Conservation (phyloP, 768 basidiomycete species). For the Tulasnella sp. region DNA sequence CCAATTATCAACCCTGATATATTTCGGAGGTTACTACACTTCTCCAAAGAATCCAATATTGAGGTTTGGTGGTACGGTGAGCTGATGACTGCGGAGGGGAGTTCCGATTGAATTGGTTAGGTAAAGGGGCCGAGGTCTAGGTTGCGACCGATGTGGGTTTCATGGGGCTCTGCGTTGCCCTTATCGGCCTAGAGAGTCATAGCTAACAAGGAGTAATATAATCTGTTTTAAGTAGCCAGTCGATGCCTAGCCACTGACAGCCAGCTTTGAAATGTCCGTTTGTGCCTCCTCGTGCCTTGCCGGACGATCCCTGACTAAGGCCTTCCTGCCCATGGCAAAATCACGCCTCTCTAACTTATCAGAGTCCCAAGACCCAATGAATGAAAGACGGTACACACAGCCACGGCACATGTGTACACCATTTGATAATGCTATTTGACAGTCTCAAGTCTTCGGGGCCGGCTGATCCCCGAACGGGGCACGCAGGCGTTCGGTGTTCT, state of each 20-base stretch:
- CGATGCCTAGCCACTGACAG: too few species aligned
- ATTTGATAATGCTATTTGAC: background rate
- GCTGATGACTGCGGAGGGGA: background rate
- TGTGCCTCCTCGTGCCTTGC: too few species aligned
- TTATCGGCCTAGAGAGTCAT: too few species aligned
- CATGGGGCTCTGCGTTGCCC: too few species aligned
- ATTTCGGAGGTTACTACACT: background rate
- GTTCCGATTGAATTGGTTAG: too few species aligned
- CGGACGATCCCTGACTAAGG: background rate
- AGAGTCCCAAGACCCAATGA: background rate
- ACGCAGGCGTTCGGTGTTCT: background rate
- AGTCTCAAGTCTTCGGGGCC: background rate
- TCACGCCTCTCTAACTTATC: background rate
- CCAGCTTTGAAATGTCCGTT: too few species aligned
- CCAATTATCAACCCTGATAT: background rate
- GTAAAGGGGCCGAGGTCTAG: too few species aligned
- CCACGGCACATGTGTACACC: background rate
- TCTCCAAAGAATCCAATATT: background rate
- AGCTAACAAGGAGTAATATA: too few species aligned
- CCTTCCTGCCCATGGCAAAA: background rate
- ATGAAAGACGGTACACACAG: background rate
- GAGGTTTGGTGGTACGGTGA: background rate
- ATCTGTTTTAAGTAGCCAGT: too few species aligned
- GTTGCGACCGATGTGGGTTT: background rate
- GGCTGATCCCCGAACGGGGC: background rate